phyloP scores from a whole-genome alignment of 2,329 filamentous ascomycete species.

The Arthrobotrys iridis region DNA sequence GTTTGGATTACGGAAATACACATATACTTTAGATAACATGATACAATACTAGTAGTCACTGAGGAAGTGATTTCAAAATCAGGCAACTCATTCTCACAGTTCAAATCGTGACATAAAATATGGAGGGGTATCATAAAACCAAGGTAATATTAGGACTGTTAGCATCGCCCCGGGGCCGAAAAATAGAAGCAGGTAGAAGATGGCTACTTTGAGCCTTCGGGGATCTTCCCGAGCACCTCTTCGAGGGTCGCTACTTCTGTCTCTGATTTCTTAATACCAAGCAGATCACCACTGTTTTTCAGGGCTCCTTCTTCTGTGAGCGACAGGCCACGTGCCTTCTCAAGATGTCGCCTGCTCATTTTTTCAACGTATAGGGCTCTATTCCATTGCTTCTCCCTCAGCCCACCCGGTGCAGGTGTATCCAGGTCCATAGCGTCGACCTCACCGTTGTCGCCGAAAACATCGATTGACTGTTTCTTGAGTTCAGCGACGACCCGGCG shows the following conservation, averaged over 20 bases:
- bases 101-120: background rate
- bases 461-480: conserved; percentile 61
- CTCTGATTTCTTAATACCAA: conserved; percentile 58
- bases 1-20: background rate
- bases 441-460: conserved; percentile 23
- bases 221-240: conserved; percentile 62
- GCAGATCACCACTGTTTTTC: conserved; percentile 65
- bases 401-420: conserved; percentile 59
- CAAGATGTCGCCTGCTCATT: conserved; percentile 79
- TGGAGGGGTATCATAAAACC: background rate
- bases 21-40: background rate
- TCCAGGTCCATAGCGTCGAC: conserved; percentile 59
- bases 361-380: conserved; percentile 84
- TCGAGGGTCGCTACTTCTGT: conserved; percentile 59
- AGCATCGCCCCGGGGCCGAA: too few species aligned
- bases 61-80: background rate
- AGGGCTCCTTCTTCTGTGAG: conserved; percentile 71
- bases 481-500: conserved; percentile 75
- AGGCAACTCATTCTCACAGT: background rate
- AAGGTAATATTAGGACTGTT: background rate
- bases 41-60: background rate
- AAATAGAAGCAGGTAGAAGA: background rate
- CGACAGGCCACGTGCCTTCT: conserved; percentile 74
- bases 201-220: conserved; percentile 46
- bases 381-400: conserved; percentile 73